Percentiles rank a stretch among this genome's conserved stretches.
phyloP scores from a whole-genome alignment of 352 stramenopile species.

The Proteromonas lacertae region DNA sequence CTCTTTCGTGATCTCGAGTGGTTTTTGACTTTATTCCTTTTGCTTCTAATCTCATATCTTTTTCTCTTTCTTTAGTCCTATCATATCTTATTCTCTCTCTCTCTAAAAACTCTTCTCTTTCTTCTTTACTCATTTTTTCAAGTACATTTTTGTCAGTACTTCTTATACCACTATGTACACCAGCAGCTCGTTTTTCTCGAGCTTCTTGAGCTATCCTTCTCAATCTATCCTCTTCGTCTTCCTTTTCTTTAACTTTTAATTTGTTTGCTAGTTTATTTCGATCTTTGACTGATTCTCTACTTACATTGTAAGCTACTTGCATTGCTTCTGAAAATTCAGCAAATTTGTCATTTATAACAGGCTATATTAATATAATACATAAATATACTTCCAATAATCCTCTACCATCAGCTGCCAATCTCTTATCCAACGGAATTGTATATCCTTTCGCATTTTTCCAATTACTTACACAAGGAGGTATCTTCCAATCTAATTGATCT shows the following conservation, averaged over 20 bases:
- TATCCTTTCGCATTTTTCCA: slow-evolving; percentile 95
- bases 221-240: not conserved
- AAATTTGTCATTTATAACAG: slow-evolving; percentile 93
- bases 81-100: slow-evolving; percentile 41
- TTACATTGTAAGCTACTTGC: slow-evolving; percentile 83
- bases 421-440: slow-evolving; percentile 94
- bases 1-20: slow-evolving; percentile 62
- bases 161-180: not conserved
- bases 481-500: slow-evolving; percentile 87
- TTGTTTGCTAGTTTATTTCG: slow-evolving; percentile 27
- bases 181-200: not conserved
- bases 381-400: slow-evolving; percentile 53
- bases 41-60: slow-evolving; percentile 56
- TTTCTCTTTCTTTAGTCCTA: slow-evolving; percentile 45
- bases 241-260: slow-evolving; percentile 1
- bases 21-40: slow-evolving; percentile 16
- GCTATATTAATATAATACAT: too few species aligned
- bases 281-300: slow-evolving; percentile 75
- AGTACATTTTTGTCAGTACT: slow-evolving; percentile 8
- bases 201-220: not conserved
- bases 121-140: slow-evolving; percentile 72
- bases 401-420: slow-evolving; percentile 76
- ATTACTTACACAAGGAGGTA: slow-evolving; percentile 91
- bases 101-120: slow-evolving; percentile 41
- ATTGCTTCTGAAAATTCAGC: slow-evolving; percentile 74